Evolutionary conservation across 1,284 basidiomycete species (phyloP).

Genomic region (Ustilago hordei): DNA sequence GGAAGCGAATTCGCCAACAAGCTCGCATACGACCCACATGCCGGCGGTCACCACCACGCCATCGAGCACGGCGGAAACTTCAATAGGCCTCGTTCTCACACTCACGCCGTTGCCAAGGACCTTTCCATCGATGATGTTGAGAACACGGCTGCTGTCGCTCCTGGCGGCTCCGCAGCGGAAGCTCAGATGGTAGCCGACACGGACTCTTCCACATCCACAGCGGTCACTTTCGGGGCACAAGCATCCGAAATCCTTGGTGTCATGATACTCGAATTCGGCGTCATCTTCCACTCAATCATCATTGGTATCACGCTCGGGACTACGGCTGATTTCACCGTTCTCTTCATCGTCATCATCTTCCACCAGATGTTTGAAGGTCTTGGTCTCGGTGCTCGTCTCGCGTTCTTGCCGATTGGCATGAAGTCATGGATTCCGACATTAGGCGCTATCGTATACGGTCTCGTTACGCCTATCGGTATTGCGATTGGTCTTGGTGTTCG

Average conservation of each 20-base stretch:
- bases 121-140: slow-evolving; percentile 21
- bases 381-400: slow-evolving; percentile 67
- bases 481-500: slow-evolving; percentile 68
- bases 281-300: slow-evolving; percentile 84
- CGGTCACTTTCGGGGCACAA: slow-evolving; percentile 18
- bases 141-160: slow-evolving; percentile 5
- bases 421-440: slow-evolving; percentile 48
- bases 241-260: slow-evolving; percentile 85
- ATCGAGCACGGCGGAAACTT: slow-evolving; percentile 49
- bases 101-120: slow-evolving; percentile 11
- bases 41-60: slow-evolving; percentile 65
- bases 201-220: slow-evolving; percentile 2
- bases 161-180: slow-evolving; percentile 18
- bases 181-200: slow-evolving; percentile 31
- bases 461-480: slow-evolving; percentile 67
- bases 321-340: slow-evolving; percentile 79
- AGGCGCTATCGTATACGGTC: slow-evolving; percentile 56
- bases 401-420: slow-evolving; percentile 47
- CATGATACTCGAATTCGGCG: slow-evolving; percentile 88
- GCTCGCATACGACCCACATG: slow-evolving; percentile 66
- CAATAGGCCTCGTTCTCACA: slow-evolving; percentile 7
- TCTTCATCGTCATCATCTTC: slow-evolving; percentile 89
- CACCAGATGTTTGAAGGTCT: slow-evolving; percentile 70
- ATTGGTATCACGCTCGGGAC: slow-evolving; percentile 95
- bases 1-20: slow-evolving; percentile 49